Base-by-base conservation (phyloP, 2,329 filamentous ascomycete genomes). In the Thielaviopsis ethacetica region DNA sequence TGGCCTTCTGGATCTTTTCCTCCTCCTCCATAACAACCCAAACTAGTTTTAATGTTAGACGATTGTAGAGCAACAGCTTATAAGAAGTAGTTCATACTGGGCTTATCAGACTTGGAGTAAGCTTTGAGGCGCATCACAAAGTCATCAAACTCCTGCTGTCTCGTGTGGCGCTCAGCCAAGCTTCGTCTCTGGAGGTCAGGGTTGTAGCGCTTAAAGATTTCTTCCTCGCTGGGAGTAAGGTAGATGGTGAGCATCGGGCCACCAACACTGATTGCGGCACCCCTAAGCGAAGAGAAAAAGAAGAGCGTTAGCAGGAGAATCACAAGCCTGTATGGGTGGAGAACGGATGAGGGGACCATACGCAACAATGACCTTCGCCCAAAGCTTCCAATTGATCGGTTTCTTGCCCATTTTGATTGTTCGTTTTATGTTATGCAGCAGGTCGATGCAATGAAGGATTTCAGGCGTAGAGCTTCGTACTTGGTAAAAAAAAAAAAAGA, bases 111-210 rank as follows among this genome's bases (percentile, higher is more conserved):
- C 74, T 91, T 94, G 26, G 88, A 87, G 70, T 91, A 88, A 66
- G 91, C 82, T 76, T 95, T 96, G 68, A 98, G 72, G 65, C 84
- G 83, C 54, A 68, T 79, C 27, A 96, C 86, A 67, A 95, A 97
- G 59, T 90, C 80, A 68, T 96, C 87, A 66, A 95, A 95, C 61
- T 96, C 90, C 71, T 91, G 79, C 67, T 93, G 82, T 62, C 81
- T 80, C 69, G 86, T 82, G 60, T 85, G 77, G 19, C 89, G 81
- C 61, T 84, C 81, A 70, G 91, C 90, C n/a, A 95, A 74, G 62
- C 87, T 90, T 67, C 86, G 82, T 70, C 88, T 87, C 68, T 93
- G 87, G n/a, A 98, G 79, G 38, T 97, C 93, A 0, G 91, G 91
- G 71, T 91, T 97, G 75, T 97, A 97, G 71, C 79, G 83, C 74